Conservation (phyloP, 495 filamentous ascomycete genomes). For the Elasticomyces elasticus region DNA sequence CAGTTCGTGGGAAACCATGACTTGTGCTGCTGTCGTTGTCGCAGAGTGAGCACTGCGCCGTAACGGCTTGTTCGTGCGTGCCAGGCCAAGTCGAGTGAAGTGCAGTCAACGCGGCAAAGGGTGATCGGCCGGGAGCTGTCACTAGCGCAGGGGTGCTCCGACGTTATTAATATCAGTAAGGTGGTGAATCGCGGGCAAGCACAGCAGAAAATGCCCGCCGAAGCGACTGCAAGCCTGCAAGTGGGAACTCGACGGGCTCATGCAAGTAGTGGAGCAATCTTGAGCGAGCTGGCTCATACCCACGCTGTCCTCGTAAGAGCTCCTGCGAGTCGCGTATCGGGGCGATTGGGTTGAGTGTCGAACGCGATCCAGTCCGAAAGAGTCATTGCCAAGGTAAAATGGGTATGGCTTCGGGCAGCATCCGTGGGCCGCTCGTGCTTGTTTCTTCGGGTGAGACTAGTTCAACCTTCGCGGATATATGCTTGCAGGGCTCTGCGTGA, state of each 20-base stretch:
- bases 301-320: too few relatives aligned
- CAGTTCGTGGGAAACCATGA: not conserved
- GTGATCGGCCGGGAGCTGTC: not conserved
- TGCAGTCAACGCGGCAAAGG: not conserved
- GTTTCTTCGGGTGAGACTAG: not conserved
- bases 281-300: too few relatives aligned
- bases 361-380: not conserved
- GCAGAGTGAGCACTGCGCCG: not conserved
- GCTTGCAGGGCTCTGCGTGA: not conserved
- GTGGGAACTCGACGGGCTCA: too few relatives aligned
- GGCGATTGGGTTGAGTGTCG: not conserved
- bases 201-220: not conserved
- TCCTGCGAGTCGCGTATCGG: too few relatives aligned
- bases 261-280: too few relatives aligned
- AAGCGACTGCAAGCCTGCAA: too few relatives aligned
- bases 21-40: not conserved
- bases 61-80: too few relatives aligned
- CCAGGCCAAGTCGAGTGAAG: not conserved
- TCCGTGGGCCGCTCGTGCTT: not conserved
- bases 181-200: not conserved
- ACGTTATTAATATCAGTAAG: constrained; percentile 1
- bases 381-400: not conserved
- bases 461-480: not conserved
- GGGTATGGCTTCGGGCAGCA: not conserved
- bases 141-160: not conserved